These are phyloP conservation scores for Ogataea methanolica DNA, from an alignment of 805 yeast genomes.

Conservation along the genomic window DNA sequence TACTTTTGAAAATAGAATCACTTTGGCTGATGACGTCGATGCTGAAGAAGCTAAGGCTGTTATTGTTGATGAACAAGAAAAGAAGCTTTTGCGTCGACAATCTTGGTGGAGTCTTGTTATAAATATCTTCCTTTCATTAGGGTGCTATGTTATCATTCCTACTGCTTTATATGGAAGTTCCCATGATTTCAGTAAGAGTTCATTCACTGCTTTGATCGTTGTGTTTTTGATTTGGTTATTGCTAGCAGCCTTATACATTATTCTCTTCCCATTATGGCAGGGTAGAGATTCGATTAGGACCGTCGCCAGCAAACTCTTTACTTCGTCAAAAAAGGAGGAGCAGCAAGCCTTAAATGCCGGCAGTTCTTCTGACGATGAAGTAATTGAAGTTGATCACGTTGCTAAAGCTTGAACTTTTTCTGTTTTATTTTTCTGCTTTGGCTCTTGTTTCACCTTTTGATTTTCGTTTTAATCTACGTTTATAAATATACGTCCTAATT, in stretches of 20 bases:
- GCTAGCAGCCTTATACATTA: conserved; percentile 32
- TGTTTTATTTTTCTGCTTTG: no score
- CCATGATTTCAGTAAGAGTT: conserved; percentile 31
- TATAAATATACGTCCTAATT: no score
- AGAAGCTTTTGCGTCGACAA: conserved; percentile 29
- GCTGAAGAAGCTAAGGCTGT: conserved; percentile 28
- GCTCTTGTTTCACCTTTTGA: no score
- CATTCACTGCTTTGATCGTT: conserved; percentile 34
- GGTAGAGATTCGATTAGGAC: conserved; percentile 21
- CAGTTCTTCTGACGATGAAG: no score
- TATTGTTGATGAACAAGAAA: conserved; percentile 17
- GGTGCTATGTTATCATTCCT: conserved; percentile 30
- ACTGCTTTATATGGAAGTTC: conserved; percentile 31
- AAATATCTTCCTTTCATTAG: conserved; percentile 30
- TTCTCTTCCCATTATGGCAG: conserved; percentile 34
- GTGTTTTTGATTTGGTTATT: conserved; percentile 36
- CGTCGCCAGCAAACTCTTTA: neutral
- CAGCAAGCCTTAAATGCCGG: no score
- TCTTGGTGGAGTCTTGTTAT: conserved; percentile 36
- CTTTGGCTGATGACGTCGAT: conserved; percentile 34
- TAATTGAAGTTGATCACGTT: no score
- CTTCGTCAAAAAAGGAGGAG: neutral
- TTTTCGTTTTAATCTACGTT: no score
- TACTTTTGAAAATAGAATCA: conserved; percentile 17
- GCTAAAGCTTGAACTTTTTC: no score